A percentile compares a stretch with the other conserved stretches of the same genome.
Evolutionary conservation across 2,329 filamentous ascomycete species (phyloP).

Genomic region (Colletotrichum kahawae): DNA sequence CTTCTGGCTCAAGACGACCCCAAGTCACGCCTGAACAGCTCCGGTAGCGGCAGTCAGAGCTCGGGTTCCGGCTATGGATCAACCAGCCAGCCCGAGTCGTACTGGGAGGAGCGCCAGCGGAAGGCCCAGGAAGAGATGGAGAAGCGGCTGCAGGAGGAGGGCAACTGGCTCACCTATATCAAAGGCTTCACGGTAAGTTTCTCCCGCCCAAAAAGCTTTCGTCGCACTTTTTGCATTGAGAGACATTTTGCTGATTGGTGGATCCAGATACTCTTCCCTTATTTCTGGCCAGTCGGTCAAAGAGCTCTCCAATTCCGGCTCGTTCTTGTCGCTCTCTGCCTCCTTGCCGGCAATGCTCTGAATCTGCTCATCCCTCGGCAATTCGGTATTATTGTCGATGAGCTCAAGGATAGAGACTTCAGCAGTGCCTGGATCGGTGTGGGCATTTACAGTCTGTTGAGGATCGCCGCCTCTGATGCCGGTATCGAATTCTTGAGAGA

Average conservation of each 20-base stretch:
- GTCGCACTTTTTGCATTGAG: not conserved
- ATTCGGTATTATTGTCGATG: constrained; percentile 79
- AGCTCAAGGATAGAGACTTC: constrained; percentile 46
- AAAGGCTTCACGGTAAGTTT: constrained; percentile 68
- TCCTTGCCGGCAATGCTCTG: constrained; percentile 73
- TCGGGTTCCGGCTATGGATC: constrained; percentile 45
- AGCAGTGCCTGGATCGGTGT: constrained; percentile 56
- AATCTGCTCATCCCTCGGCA: constrained; percentile 83
- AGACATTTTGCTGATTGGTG: not conserved
- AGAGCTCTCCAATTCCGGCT: constrained; percentile 71
- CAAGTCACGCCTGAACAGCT: constrained; percentile 25
- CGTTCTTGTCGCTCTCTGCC: constrained; percentile 68
- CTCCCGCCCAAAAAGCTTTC: not conserved
- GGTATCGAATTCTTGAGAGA: constrained; percentile 58
- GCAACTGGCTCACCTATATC: constrained; percentile 78
- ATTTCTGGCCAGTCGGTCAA: constrained; percentile 77
- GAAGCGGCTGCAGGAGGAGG: constrained; percentile 74
- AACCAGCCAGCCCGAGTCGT: constrained; percentile 54
- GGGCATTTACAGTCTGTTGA: constrained; percentile 54
- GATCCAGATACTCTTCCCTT: constrained; percentile 73
- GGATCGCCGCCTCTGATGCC: constrained; percentile 58
- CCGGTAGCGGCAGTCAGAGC: constrained; percentile 23
- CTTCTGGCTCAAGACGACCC: constrained; percentile 46
- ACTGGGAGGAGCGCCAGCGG: constrained; percentile 57
- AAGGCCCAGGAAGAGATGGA: constrained; percentile 63